phyloP scores from a whole-genome alignment of 495 filamentous ascomycete species.

The Talaromyces adpressus region DNA sequence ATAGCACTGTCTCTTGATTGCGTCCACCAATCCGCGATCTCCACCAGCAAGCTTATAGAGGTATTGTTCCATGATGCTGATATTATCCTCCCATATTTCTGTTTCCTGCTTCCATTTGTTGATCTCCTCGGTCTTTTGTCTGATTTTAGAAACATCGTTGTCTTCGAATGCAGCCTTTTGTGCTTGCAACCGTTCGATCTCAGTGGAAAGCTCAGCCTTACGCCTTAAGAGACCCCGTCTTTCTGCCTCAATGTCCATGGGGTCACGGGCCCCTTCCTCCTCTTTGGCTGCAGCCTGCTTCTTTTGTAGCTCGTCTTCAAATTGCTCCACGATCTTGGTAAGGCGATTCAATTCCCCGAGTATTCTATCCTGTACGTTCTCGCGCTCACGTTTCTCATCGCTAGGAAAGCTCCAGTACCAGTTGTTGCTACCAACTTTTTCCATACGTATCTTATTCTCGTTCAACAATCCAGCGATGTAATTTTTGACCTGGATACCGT shows the following conservation, averaged over 20 bases:
- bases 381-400: slow-evolving; percentile 51
- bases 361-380: slow-evolving; percentile 39
- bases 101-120: slow-evolving; percentile 38
- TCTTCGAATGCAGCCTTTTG: slow-evolving; percentile 8
- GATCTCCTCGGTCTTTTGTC: slow-evolving; percentile 43
- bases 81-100: slow-evolving; percentile 55
- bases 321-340: slow-evolving; percentile 24
- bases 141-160: slow-evolving; percentile 36
- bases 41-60: slow-evolving; percentile 40
- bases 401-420: slow-evolving; percentile 75
- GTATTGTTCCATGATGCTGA: slow-evolving; percentile 57
- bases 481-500: slow-evolving; percentile 64
- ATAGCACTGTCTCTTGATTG: slow-evolving; percentile 50
- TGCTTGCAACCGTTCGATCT: slow-evolving; percentile 18
- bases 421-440: slow-evolving; percentile 76
- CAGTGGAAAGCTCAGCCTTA: slow-evolving; percentile 21
- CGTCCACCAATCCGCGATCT: slow-evolving; percentile 44
- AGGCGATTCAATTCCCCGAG: slow-evolving; percentile 49
- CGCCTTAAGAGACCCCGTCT: slow-evolving; percentile 16
- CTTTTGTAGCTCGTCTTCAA: slow-evolving; percentile 14
- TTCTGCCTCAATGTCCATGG: slow-evolving; percentile 7
- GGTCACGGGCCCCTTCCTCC: slow-evolving; percentile 15
- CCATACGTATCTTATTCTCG: slow-evolving; percentile 59
- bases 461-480: slow-evolving; percentile 58
- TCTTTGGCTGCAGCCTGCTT: slow-evolving; percentile 6